phyloP scores from a whole-genome alignment of 768 basidiomycete species.

The Leccinellum luteum region DNA sequence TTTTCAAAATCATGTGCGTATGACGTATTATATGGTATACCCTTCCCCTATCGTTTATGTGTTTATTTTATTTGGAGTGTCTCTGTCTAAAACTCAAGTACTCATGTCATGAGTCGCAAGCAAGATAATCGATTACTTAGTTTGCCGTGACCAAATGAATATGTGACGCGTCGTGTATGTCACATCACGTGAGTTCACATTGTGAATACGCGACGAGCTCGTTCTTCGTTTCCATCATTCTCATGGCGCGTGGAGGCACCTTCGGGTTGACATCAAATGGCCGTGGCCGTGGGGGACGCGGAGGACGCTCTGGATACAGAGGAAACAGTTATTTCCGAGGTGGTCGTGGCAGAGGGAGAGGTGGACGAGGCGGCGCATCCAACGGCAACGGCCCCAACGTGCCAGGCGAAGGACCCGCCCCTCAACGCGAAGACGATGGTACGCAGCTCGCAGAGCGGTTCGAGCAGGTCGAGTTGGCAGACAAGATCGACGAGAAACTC shows the following conservation, averaged over 20 bases:
- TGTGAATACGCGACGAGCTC: constrained; percentile 6
- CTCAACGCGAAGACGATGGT: constrained; percentile 85
- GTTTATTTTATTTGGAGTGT: too few relatives aligned
- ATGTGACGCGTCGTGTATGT: constrained; percentile 27
- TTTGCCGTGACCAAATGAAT: neutral
- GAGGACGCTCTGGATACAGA: constrained; percentile 36
- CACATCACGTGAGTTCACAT: constrained; percentile 21
- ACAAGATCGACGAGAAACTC: constrained; percentile 92
- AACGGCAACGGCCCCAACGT: constrained; percentile 20
- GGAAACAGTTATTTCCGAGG: constrained; percentile 41
- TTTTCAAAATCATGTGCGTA: constrained; percentile 9
- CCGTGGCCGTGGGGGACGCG: constrained; percentile 38
- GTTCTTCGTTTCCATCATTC: neutral
- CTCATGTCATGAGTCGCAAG: too few relatives aligned
- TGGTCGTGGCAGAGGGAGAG: constrained; percentile 49
- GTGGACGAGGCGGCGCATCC: constrained; percentile 30
- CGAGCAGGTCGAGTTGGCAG: constrained; percentile 68
- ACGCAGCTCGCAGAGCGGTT: constrained; percentile 84
- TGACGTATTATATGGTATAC: constrained; percentile 25
- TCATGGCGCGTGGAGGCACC: constrained; percentile 45
- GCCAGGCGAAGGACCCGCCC: constrained; percentile 47
- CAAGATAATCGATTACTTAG: too few relatives aligned
- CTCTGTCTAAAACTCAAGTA: too few relatives aligned
- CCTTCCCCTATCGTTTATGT: constrained; percentile 4
- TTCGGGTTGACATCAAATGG: constrained; percentile 58